These are phyloP conservation scores for Populus euphratica DNA, from an alignment of 345 rosid genomes.

Conservation along the genomic window DNA sequence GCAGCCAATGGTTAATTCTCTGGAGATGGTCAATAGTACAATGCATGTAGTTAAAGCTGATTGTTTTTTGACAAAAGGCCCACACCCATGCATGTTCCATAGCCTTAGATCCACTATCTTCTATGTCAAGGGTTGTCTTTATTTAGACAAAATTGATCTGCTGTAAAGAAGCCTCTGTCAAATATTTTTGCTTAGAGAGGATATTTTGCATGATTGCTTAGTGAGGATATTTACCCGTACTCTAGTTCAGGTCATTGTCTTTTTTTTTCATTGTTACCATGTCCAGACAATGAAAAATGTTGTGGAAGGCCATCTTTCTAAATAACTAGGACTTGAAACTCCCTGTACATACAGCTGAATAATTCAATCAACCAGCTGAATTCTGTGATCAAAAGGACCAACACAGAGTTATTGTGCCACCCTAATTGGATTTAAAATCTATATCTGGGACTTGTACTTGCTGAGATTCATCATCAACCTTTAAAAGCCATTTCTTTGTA, in stretches of 20 bases:
- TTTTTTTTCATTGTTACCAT: too few relatives aligned
- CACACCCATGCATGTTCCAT: background rate
- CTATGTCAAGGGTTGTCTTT: background rate
- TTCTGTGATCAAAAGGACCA: background rate
- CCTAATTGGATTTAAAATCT: background rate
- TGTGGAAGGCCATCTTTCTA: background rate
- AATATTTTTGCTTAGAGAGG: background rate
- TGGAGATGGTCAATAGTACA: background rate
- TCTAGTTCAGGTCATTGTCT: background rate
- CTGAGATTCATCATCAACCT: background rate
- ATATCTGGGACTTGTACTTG: background rate
- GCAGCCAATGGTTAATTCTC: background rate
- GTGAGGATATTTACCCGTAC: too few relatives aligned
- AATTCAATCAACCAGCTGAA: background rate
- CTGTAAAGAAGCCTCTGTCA: too few relatives aligned
- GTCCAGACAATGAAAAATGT: background rate
- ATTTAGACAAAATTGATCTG: background rate
- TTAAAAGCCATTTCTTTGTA: background rate
- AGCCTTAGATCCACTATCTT: background rate
- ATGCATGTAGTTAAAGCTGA: background rate
- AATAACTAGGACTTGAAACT: background rate
- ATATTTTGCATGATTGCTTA: background rate
- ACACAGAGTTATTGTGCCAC: background rate
- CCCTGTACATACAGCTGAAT: background rate
- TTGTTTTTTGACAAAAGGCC: background rate